Evolutionary conservation across 345 rosid genomes (phyloP), one percentile per base, ranked within the genome.

Genomic region (Bretschneidera sinensis): DNA sequence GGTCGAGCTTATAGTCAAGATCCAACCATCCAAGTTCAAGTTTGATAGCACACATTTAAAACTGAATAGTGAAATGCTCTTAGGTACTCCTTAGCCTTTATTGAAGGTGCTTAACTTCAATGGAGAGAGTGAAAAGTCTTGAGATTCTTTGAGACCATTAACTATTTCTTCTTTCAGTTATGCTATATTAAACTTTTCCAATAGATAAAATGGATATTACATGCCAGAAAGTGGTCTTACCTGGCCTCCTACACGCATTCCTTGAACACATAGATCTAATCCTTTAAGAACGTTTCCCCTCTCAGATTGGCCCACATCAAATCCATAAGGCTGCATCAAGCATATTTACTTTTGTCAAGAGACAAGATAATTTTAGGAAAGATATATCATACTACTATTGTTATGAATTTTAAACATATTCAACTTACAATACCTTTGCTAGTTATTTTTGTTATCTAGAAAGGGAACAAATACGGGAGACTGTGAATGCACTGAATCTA

Each of bases 191-290:
- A 21, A 25, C 7, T 2, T 31, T 51, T 56, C 31, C 48, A 48
- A 54, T 25, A 16, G 43, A 15, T n/a, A n/a, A n/a, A n/a, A 24
- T 9, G 25, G 18, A 20, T 39, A 39, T 21, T 39, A 61, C 48
- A 59, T 22, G 51, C 43, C 31, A 53, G 51, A 58, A 49, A 55
- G 16, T 21, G 16, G 3, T 74, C 72, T 63, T 68, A 92, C 97
- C 97, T 92, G 98, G 33, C 97, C 96, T 0, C 97, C 98, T 11
- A 92, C 94, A 24, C 74, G 85, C 97, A 92, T 92, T 60, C 98
- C 96, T 83, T 89, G 72, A 72, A 80, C 87, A n/a, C 96, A 97
- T 20, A 89, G 81, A 68, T 92, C 98, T 66, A 92, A 82, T 72
- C 98, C 98, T 82, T 87, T 89, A 39, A 92, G 87, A 61, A 89